Evolutionary conservation across 139 green algal genomes (phyloP).

Genomic region (Chlamydomonas eustigma): DNA sequence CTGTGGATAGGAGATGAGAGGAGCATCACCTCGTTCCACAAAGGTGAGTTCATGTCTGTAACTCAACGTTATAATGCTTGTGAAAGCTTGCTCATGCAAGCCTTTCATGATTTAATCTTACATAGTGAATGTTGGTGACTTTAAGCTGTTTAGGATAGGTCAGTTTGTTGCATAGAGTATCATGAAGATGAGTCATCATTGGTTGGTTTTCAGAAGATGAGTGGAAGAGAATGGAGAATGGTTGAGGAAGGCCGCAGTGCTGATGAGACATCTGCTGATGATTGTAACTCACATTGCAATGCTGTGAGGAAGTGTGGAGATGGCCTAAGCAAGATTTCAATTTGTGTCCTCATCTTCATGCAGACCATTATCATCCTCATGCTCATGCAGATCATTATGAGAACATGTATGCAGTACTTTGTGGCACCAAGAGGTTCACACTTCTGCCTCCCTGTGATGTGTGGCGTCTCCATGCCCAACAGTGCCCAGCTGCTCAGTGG

Average conservation of each 20-base stretch:
- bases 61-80: neutral
- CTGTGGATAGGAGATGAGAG: conserved; percentile 70
- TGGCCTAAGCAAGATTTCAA: neutral
- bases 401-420: conserved; percentile 79
- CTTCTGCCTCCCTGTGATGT: conserved; percentile 71
- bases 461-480: no score
- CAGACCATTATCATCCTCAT: neutral
- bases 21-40: conserved; percentile 80
- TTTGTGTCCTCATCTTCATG: neutral
- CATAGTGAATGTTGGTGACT: neutral
- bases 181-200: neutral
- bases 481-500: no score
- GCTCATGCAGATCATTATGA: conserved; percentile 61
- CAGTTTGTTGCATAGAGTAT: neutral
- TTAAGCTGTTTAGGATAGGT: neutral
- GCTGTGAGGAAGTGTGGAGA: no score
- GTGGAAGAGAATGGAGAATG: no score
- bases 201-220: no score
- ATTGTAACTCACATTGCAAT: no score
- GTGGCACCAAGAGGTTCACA: conserved; percentile 72
- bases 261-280: no score
- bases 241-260: no score
- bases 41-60: conserved; percentile 29
- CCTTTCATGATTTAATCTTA: neutral
- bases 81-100: neutral